Base-by-base conservation (phyloP, 768 basidiomycete species). In the Daedalea quercina region DNA sequence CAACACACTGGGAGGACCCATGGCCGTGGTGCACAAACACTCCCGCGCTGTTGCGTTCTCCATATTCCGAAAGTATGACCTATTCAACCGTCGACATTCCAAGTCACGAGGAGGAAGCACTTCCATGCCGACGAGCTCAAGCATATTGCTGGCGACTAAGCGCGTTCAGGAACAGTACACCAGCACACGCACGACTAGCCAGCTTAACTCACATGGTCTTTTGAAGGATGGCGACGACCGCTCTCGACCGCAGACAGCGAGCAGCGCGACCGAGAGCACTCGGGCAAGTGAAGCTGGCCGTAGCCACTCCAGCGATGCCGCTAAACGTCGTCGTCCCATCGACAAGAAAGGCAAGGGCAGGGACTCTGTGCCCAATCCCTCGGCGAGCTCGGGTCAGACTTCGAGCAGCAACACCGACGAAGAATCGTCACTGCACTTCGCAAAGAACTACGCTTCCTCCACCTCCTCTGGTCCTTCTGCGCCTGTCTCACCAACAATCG, bases 121-220 rank as follows among this genome's bases (percentile, higher is more conserved):
- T 52, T 60, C 59, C 12, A 56, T 60, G 50, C 56, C 62, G 28
- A 61, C 57, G 15, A 61, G 58, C 44, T 54, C 57, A 22, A 67
- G 68, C 13, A 83, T 90, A 51, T 68, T 92, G 57, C 69, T 91
- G 12, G 87, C 85, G 17, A 80, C 85, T 28, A 79, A 80, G 60
- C 78, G 76, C 56, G 87, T 90, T n/a, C 89, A 91, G 59, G 80
- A 82, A 61, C 81, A 84, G 15, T 90, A 79, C 60, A 89, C 87
- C 17, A 88, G 80, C 59, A 90, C 87, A 17, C 82, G 76, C 31
- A 85, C 86, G 19, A 87, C 85, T 6, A 74, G 79, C 45, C 82
- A 80, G 61, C 73, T 89, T 33, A 78, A 78, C 55, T 79, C 82
- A 0, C 82, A 88, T 59, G 85, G 85, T 9, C 65, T 87, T 23